Evolutionary conservation across 2,329 filamentous ascomycete genomes (phyloP).

Genomic region (Exophiala spinifera): DNA sequence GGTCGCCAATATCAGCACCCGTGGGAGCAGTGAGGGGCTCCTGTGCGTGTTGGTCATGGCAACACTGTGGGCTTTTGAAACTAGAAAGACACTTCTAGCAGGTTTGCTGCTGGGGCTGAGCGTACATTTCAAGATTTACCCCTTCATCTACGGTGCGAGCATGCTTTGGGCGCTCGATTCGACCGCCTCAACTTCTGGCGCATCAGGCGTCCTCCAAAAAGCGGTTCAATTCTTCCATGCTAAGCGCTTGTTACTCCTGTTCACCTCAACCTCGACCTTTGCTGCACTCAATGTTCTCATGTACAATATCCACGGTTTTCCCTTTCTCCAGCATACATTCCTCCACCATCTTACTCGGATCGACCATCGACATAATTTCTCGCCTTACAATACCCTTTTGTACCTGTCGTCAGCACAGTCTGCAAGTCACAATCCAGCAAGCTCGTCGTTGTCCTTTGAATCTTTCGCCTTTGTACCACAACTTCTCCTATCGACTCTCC

Average conservation of each 20-base stretch:
- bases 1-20: conserved; percentile 94
- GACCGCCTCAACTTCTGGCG: conserved; percentile 2
- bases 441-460: conserved; percentile 56
- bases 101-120: conserved; percentile 74
- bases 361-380: conserved; percentile 98
- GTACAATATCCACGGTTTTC: conserved; percentile 72
- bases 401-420: conserved; percentile 74
- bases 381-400: conserved; percentile 86
- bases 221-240: conserved; percentile 38
- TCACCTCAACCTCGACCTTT: conserved; percentile 71
- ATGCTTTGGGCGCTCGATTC: conserved; percentile 42
- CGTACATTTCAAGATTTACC: conserved; percentile 98
- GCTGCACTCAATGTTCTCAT: conserved; percentile 70
- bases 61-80: conserved; percentile 76
- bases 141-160: conserved; percentile 82
- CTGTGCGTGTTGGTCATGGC: conserved; percentile 80
- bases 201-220: conserved; percentile 22
- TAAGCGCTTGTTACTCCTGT: conserved; percentile 37
- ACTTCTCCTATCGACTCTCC: conserved; percentile 70
- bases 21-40: conserved; percentile 89
- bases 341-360: conserved; percentile 88
- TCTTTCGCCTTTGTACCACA: conserved; percentile 87
- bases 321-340: conserved; percentile 87
- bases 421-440: conserved; percentile 31
- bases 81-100: conserved; percentile 60